A percentile compares a stretch with the other conserved stretches of the same genome.
Evolutionary conservation across 768 basidiomycete genomes (phyloP).

Genomic region (Auricularia sp.): DNA sequence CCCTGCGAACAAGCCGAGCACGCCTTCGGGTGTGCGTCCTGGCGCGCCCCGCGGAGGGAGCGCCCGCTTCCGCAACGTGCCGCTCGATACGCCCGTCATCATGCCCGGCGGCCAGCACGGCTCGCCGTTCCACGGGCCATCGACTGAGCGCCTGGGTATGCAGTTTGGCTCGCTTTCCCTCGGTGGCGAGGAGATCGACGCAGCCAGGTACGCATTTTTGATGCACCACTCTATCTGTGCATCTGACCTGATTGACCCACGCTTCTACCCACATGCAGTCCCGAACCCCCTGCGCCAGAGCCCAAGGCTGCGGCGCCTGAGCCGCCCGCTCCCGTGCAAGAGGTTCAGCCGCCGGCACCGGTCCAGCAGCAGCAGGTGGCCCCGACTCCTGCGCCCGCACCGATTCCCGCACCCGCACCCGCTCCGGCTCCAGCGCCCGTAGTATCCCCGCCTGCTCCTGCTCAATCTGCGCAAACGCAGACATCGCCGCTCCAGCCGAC

Average conservation of each 20-base stretch:
- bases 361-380: not conserved
- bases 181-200: constrained; percentile 52
- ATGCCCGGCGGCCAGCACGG: constrained; percentile 45
- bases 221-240: too few species aligned
- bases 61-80: constrained; percentile 48
- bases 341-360: not conserved
- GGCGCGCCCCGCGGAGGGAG: constrained; percentile 43
- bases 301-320: constrained; percentile 8
- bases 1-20: constrained; percentile 23
- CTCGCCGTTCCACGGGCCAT: constrained; percentile 39
- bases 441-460: not conserved
- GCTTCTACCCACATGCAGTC: constrained; percentile 8
- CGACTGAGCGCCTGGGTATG: constrained; percentile 74
- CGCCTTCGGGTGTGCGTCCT: constrained; percentile 27
- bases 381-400: not conserved
- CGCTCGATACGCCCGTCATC: constrained; percentile 67
- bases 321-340: constrained; percentile 8
- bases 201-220: constrained; percentile 29
- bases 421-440: not conserved
- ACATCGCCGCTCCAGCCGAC: not conserved
- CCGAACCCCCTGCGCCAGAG: constrained; percentile 9
- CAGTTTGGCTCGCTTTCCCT: constrained; percentile 80
- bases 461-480: not conserved
- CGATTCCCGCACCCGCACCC: not conserved
- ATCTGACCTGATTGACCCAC: constrained; percentile 19